Base-by-base conservation (phyloP, 768 basidiomycete genomes). In the Termitomyces eurrhizus region DNA sequence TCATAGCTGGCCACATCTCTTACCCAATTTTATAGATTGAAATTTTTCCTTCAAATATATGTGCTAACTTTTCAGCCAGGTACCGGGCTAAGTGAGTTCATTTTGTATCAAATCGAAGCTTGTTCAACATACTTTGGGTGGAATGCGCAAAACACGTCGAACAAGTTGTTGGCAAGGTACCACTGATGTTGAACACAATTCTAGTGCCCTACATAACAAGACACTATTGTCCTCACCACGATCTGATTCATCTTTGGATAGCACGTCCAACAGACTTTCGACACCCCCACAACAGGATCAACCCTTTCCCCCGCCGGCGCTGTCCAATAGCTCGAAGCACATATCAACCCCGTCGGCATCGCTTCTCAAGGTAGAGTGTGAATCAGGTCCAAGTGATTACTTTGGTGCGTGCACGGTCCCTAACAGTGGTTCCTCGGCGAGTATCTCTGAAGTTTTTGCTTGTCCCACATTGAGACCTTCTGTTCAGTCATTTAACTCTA, bases 131-230 rank as follows among this genome's bases (percentile, higher is more conserved):
- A 21, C 82, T 1, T 80, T 84, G 2, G 80, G 82, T 44, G 77
- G 72, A 52, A 75, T 72, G 39, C 81, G 88, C 41, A 84, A 82
- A 63, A 76, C 81, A 26, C 80, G 87, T 33, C 70, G 90, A 33
- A 80, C 81, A 46, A 85, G 84, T 58, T 92, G 92, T 65, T 92
- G 90, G 90, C 80, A 90, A 60, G 88, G 87, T 18, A 90, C 88
- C 6, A 85, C 80, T 37, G 88, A 89, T 65, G 79, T 90, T 6
- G 80, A 80, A n/a, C 71, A 79, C 33, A 63, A 56, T 42, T 49
- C 39, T 7, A 32, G n/a, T 14, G n/a, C 56, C 46, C 52, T 45
- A 35, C 51, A 37, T 26, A 45, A 48, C 48, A 52, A 67, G 70
- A 42, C 52, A 37, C 35, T 67, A 11, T 26, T 57, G 16, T 45